Evolutionary conservation across 2,329 filamentous ascomycete genomes (phyloP).

Genomic region (Colletotrichum sublineola): DNA sequence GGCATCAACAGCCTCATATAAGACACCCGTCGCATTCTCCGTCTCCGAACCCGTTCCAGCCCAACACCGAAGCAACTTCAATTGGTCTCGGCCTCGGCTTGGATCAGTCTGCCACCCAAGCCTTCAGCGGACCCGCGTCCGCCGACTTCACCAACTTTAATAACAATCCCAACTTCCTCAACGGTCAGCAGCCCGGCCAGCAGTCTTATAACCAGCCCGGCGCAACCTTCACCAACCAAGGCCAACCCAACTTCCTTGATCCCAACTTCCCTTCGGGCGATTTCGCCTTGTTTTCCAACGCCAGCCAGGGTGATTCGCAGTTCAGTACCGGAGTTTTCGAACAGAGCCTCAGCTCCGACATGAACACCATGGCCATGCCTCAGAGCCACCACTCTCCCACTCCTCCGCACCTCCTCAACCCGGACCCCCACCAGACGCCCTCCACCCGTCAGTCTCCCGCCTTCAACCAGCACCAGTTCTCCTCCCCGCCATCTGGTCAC

Average conservation of each 20-base stretch:
- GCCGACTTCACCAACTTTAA: conserved; percentile 62
- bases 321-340: conserved; percentile 74
- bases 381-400: conserved; percentile 69
- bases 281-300: conserved; percentile 72
- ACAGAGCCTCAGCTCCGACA: conserved; percentile 61
- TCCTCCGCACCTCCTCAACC: conserved; percentile 67
- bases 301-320: conserved; percentile 65
- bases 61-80: conserved; percentile 57
- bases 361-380: conserved; percentile 67
- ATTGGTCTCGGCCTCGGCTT: conserved; percentile 71
- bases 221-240: conserved; percentile 56
- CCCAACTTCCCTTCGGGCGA: conserved; percentile 68
- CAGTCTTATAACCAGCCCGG: conserved; percentile 55
- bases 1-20: conserved; percentile 73
- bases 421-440: conserved; percentile 58
- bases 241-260: conserved; percentile 62
- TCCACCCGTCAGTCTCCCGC: conserved; percentile 70
- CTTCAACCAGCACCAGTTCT: conserved; percentile 69
- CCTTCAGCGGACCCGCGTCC: conserved; percentile 56
- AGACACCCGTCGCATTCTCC: conserved; percentile 73
- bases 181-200: conserved; percentile 60
- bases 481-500: conserved; percentile 61
- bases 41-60: conserved; percentile 69
- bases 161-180: conserved; percentile 63
- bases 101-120: conserved; percentile 61